A percentile compares a stretch with the other conserved stretches of the same genome.
Evolutionary conservation across 1,284 basidiomycete species (phyloP).

Genomic region (Leccinum huronense): DNA sequence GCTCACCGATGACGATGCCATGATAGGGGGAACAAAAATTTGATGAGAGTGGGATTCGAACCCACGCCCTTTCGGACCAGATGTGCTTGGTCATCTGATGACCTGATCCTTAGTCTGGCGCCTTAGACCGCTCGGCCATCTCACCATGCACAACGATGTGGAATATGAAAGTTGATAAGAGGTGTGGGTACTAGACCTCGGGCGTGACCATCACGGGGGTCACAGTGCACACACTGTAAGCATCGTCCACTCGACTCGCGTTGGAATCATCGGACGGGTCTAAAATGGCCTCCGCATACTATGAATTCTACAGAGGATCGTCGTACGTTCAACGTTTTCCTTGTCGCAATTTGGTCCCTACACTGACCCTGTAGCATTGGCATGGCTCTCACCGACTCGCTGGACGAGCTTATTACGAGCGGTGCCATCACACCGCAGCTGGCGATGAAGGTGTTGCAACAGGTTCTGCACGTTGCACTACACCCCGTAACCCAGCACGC

Average conservation of each 20-base stretch:
- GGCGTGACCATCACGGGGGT: constrained; percentile 26
- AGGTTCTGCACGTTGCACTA: constrained; percentile 52
- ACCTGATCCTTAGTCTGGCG: constrained; percentile 60
- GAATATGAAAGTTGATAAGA: background rate
- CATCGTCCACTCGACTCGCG: constrained; percentile 11
- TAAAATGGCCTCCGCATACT: constrained; percentile 77
- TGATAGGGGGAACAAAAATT: constrained; percentile 11
- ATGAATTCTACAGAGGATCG: constrained; percentile 88
- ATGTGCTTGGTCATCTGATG: constrained; percentile 40
- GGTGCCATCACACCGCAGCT: constrained; percentile 97
- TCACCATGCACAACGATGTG: background rate
- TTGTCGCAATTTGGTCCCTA: constrained; percentile 7
- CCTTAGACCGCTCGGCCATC: constrained; percentile 58
- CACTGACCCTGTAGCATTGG: constrained; percentile 68
- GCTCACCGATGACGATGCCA: background rate
- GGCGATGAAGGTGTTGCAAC: constrained; percentile 94
- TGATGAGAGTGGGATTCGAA: constrained; percentile 67
- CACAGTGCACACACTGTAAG: constrained; percentile 17
- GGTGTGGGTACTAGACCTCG: background rate
- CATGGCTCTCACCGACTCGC: constrained; percentile 96
- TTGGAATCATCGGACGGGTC: constrained; percentile 15
- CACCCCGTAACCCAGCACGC: background rate
- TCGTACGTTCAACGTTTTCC: constrained; percentile 57
- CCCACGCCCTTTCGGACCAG: constrained; percentile 64
- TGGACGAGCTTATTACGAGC: constrained; percentile 97